Evolutionary conservation across 2,329 filamentous ascomycete species (phyloP), one percentile per base, ranked within the genome.

Genomic region (Fusarium tanahbumbuense): DNA sequence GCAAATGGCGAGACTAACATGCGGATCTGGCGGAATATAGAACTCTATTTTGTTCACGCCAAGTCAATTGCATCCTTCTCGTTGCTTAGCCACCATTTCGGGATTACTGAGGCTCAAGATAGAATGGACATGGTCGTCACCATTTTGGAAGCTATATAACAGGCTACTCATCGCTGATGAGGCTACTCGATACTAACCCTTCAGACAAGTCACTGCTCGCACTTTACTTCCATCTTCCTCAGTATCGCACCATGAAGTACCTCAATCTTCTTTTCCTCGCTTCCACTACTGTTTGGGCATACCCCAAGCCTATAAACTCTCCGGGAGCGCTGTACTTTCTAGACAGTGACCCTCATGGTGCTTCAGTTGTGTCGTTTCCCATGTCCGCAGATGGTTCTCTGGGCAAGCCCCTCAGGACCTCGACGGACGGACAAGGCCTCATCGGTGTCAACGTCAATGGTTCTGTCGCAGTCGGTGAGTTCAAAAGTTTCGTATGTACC

Each of bases 291-390:
- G 18, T 13, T 1, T 20, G 22, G 3, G 60, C 60, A 1, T 5
- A 20, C 2, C 48, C 60, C 2, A 56, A 16, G n/a, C 22, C 42
- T 22, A n/a, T 9, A 5, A n/a, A 13, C 3, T 22, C 27, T 1
- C n/a, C 11, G 7, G 16, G 18, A 8, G 60, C 48, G 3, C 5
- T 64, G 2, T 64, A 64, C 23, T 64, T 64, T 3, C 48, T 64
- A 4, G 60, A 64, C 20, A 64, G 60, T 6, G 34, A 64, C n/a
- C 60, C 60, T 9, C 9, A 63, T 2, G 60, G 58, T 2, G 60
- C 60, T 12, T 56, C 34, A 6, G 58, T 64, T 6, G 60, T 64
- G 13, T 63, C 60, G 4, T 25, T 64, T 28, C 41, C 20, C 2
- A 63, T 64, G 5, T 10, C 6, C 4, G 12, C 25, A 6, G n/a